Conservation (phyloP, 129 eudicot species). For the Helianthus tuberosus region DNA sequence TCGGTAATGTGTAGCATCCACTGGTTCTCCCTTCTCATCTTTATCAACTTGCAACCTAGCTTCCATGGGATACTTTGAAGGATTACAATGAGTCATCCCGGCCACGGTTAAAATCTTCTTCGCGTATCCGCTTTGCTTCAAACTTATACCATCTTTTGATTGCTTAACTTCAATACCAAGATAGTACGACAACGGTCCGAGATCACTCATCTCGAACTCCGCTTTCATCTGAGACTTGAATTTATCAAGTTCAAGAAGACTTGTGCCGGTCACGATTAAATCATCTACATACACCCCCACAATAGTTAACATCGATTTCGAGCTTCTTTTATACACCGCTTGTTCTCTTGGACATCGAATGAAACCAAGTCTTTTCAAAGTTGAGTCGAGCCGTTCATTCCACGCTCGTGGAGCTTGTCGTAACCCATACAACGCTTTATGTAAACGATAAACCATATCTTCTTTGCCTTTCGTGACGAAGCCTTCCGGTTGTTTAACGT, state of each 20-base stretch:
- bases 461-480: not conserved
- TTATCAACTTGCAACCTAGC: not conserved
- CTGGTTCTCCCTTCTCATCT: not conserved
- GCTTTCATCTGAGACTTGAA: not conserved
- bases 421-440: not conserved
- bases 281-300: not conserved
- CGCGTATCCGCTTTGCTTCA: not conserved
- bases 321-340: no score
- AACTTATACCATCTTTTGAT: not conserved
- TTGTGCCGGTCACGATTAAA: not conserved
- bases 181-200: not conserved
- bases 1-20: not conserved
- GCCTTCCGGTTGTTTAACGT: not conserved
- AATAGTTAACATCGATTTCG: not conserved
- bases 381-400: not conserved
- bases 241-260: not conserved
- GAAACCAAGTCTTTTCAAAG: not conserved
- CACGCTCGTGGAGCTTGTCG: not conserved
- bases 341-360: not conserved
- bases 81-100: not conserved
- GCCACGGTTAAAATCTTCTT: not conserved
- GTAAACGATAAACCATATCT: not conserved
- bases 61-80: not conserved
- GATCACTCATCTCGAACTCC: not conserved
- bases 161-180: not conserved